phyloP scores from a whole-genome alignment of 164 flowering plant genomes.

The Stephania cephalantha region DNA sequence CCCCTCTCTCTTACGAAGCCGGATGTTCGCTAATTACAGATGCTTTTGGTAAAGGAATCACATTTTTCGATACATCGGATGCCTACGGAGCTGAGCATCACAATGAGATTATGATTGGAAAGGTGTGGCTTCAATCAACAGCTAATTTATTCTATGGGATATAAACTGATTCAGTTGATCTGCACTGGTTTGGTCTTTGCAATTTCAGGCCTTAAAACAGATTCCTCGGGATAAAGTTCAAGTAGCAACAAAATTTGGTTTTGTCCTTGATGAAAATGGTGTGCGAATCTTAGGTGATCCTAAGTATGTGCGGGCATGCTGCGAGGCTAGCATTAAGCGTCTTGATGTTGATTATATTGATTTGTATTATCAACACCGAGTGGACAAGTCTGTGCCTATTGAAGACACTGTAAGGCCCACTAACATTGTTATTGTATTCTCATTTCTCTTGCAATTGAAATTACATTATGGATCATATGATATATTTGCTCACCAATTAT shows the following conservation, averaged over 20 bases:
- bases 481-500: neutral
- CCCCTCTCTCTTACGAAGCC: slow-evolving; percentile 36
- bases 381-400: slow-evolving; percentile 28
- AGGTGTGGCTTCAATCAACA: slow-evolving; percentile 17
- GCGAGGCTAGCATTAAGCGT: slow-evolving; percentile 56
- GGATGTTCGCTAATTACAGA: slow-evolving; percentile 29
- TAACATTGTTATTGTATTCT: neutral
- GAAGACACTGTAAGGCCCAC: slow-evolving; percentile 27
- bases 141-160: neutral
- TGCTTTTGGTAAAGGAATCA: slow-evolving; percentile 32
- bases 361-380: slow-evolving; percentile 58
- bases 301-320: slow-evolving; percentile 49
- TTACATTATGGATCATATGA: neutral
- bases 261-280: neutral
- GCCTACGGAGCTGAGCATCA: slow-evolving; percentile 21
- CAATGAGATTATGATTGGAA: slow-evolving; percentile 39
- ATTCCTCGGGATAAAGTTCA: slow-evolving; percentile 49
- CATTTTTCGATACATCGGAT: slow-evolving; percentile 39
- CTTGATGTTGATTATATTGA: slow-evolving; percentile 61
- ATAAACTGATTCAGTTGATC: neutral
- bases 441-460: neutral
- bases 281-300: slow-evolving; percentile 38
- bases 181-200: neutral
- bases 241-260: slow-evolving; percentile 45
- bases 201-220: slow-evolving; percentile 46